These are phyloP conservation scores for Rhizophlyctis rosea DNA, from an alignment of 192 early-diverging fungal species.

Conservation along the genomic window DNA sequence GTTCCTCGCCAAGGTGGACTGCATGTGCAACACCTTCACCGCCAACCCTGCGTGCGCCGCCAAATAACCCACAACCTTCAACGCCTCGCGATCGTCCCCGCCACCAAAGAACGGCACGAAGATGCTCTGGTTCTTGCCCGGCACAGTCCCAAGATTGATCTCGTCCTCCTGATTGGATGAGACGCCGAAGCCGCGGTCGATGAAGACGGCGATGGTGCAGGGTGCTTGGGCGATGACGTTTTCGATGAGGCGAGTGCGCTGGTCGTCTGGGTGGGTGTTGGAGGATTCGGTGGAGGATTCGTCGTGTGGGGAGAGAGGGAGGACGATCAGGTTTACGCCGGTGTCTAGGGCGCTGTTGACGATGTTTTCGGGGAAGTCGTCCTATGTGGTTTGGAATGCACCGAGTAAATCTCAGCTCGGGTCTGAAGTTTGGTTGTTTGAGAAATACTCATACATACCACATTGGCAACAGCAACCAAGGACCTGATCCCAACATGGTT, in stretches of 20 bases:
- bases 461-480: conserved; percentile 59
- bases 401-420: too few species aligned
- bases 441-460: too few species aligned
- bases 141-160: conserved; percentile 17
- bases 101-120: conserved; percentile 73
- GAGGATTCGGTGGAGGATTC: conserved; percentile 6
- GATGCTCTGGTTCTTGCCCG: conserved; percentile 50
- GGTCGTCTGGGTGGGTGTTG: conserved; percentile 19
- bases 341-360: conserved; percentile 51
- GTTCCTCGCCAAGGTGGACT: neutral
- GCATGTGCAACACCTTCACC: conserved; percentile 18
- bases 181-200: conserved; percentile 67
- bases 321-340: conserved; percentile 63
- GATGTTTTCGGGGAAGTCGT: conserved; percentile 71
- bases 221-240: conserved; percentile 43
- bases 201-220: conserved; percentile 56
- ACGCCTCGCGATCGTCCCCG: conserved; percentile 67
- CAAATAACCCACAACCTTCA: conserved; percentile 54
- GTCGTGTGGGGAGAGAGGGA: conserved; percentile 66
- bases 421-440: too few species aligned
- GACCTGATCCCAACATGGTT: conserved; percentile 64
- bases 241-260: conserved; percentile 28
- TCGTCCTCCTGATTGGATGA: conserved; percentile 6
- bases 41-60: conserved; percentile 25
- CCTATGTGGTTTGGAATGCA: too few species aligned